These are phyloP conservation scores for Bruguiera sexangula DNA, from an alignment of 345 rosid genomes.

Conservation along the genomic window DNA sequence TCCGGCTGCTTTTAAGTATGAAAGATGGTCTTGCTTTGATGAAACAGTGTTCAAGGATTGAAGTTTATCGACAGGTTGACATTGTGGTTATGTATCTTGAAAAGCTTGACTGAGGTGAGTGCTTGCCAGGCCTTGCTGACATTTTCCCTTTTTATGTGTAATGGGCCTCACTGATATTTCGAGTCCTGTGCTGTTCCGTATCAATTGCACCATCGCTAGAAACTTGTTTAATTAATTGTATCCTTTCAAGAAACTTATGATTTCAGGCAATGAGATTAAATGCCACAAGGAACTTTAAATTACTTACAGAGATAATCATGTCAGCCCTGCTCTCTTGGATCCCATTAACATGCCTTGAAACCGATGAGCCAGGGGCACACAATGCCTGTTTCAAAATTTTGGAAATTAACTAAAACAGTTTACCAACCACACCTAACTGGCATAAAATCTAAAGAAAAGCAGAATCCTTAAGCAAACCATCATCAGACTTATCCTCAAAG, in stretches of 20 bases:
- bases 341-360: slow-evolving; percentile 75
- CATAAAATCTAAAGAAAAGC: background rate
- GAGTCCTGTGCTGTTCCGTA: too few relatives aligned
- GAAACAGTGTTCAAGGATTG: too few relatives aligned
- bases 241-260: background rate
- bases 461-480: background rate
- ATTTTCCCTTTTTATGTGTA: too few relatives aligned
- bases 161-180: too few relatives aligned
- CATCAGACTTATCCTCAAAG: background rate
- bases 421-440: background rate
- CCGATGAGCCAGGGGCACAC: slow-evolving; percentile 62
- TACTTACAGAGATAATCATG: slow-evolving; percentile 82
- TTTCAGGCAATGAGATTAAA: slow-evolving; percentile 6
- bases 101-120: too few relatives aligned
- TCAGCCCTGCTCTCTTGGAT: slow-evolving; percentile 80
- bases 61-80: too few relatives aligned
- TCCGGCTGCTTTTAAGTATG: too few relatives aligned
- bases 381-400: slow-evolving; percentile 52
- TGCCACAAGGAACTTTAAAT: slow-evolving; percentile 10
- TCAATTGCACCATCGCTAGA: too few relatives aligned
- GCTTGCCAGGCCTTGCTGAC: too few relatives aligned
- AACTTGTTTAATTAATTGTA: too few relatives aligned
- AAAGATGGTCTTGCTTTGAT: too few relatives aligned
- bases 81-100: too few relatives aligned
- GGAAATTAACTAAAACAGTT: slow-evolving; percentile 11